A percentile compares a stretch with the other conserved stretches of the same genome.
Evolutionary conservation across 768 basidiomycete species (phyloP).

Genomic region (Cubamyces sp.): DNA sequence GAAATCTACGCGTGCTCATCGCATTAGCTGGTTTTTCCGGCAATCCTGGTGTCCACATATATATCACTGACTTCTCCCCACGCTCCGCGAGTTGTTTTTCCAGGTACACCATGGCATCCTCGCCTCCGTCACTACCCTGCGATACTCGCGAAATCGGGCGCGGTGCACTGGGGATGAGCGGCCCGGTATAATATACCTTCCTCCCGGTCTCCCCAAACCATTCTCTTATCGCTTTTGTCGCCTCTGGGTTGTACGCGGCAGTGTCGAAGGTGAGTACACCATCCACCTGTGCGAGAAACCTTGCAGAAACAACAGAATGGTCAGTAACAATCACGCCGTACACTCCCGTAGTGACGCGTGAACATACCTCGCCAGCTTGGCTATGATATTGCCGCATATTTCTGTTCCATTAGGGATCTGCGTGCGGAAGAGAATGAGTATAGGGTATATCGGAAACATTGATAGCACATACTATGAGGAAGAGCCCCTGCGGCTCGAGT

Average conservation of each 20-base stretch:
- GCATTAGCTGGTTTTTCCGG: not conserved
- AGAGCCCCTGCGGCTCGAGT: not conserved
- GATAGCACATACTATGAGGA: not conserved
- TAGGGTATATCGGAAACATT: not conserved
- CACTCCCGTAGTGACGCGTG: no score
- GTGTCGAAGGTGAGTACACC: not conserved
- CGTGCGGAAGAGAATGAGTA: not conserved
- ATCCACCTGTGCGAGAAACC: not conserved
- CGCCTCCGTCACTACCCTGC: not conserved
- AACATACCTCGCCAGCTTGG: not conserved
- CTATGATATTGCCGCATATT: not conserved
- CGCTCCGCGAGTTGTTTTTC: constrained; percentile 10
- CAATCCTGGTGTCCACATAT: constrained; percentile 12
- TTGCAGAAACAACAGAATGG: no score
- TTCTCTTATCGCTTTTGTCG: not conserved
- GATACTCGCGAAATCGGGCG: not conserved
- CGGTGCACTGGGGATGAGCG: not conserved
- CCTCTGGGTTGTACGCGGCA: not conserved
- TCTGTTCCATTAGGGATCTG: not conserved
- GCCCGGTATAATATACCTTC: not conserved
- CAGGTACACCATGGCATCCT: constrained; percentile 20
- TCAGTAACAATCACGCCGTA: no score
- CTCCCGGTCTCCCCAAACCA: not conserved
- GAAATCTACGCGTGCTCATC: constrained; percentile 28
- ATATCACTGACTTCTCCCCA: constrained; percentile 25